Conservation (phyloP, 1,284 basidiomycete species). For the Leccinum subspadiceum region DNA sequence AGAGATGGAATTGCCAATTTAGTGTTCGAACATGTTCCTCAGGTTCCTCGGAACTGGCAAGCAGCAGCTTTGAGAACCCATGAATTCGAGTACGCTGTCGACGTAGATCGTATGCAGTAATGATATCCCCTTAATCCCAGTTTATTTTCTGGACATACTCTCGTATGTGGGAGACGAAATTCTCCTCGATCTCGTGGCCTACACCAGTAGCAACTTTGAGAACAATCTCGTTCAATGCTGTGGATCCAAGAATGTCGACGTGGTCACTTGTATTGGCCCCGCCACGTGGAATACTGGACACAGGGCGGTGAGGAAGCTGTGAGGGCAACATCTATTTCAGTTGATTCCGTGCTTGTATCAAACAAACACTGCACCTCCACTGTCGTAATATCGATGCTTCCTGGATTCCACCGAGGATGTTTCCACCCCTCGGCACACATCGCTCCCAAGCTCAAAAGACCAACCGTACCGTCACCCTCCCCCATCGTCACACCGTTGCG, state of each 20-base stretch:
- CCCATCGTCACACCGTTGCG: conserved; percentile 85
- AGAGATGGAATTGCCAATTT: neutral
- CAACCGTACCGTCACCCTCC: conserved; percentile 96
- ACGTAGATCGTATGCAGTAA: conserved; percentile 7
- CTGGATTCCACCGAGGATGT: conserved; percentile 88
- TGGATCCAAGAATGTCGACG: conserved; percentile 91
- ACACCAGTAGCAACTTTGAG: conserved; percentile 83
- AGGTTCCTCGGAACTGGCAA: neutral
- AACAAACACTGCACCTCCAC: conserved; percentile 62
- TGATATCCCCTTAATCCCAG: conserved; percentile 59
- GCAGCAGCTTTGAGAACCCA: neutral
- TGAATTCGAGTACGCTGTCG: conserved; percentile 6
- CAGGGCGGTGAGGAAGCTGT: conserved; percentile 84
- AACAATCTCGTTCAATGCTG: conserved; percentile 86
- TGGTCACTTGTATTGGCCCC: conserved; percentile 91
- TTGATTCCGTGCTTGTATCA: conserved; percentile 2
- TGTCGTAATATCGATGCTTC: conserved; percentile 81
- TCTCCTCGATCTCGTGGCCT: conserved; percentile 68
- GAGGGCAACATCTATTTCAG: conserved; percentile 11
- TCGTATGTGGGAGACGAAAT: conserved; percentile 77
- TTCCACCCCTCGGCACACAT: conserved; percentile 99
- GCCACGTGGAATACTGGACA: conserved; percentile 76
- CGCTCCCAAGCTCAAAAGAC: conserved; percentile 83
- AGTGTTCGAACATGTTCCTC: neutral
- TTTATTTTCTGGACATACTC: conserved; percentile 74